Evolutionary conservation across 2,329 filamentous ascomycete genomes (phyloP).

Genomic region (Ceratocystis destructans): DNA sequence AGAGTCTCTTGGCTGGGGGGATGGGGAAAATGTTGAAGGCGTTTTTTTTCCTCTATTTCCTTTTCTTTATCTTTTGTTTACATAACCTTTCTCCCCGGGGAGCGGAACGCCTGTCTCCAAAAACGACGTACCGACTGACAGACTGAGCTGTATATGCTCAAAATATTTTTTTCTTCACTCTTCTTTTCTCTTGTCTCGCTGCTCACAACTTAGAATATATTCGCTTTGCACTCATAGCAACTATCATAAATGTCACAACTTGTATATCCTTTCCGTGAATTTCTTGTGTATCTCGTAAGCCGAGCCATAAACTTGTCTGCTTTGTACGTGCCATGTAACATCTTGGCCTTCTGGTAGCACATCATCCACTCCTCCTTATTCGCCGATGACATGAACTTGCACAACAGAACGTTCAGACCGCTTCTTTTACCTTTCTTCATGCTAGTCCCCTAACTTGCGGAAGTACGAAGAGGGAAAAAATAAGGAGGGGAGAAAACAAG

Average conservation of each 20-base stretch:
- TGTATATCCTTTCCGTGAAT: background rate
- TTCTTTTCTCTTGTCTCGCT: background rate
- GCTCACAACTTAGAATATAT: background rate
- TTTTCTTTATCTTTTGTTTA: background rate
- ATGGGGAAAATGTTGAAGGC: background rate
- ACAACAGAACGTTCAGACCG: background rate
- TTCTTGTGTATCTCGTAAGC: no score
- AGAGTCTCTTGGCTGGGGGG: background rate
- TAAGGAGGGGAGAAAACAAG: background rate
- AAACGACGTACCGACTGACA: background rate
- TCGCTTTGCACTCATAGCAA: background rate
- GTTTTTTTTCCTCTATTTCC: background rate
- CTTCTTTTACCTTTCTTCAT: slow-evolving; percentile 11
- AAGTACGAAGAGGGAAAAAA: no score
- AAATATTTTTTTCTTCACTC: background rate
- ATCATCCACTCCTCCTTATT: background rate
- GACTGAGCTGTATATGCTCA: background rate
- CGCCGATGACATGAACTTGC: background rate
- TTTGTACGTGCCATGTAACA: background rate
- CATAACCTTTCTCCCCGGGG: slow-evolving; percentile 8
- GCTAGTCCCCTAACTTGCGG: background rate
- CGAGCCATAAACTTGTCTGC: no score
- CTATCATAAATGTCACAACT: background rate
- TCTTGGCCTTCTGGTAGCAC: background rate
- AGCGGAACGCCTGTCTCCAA: slow-evolving; percentile 5